Conservation (phyloP, 208 protist species). For the Crithidia brevicula region DNA sequence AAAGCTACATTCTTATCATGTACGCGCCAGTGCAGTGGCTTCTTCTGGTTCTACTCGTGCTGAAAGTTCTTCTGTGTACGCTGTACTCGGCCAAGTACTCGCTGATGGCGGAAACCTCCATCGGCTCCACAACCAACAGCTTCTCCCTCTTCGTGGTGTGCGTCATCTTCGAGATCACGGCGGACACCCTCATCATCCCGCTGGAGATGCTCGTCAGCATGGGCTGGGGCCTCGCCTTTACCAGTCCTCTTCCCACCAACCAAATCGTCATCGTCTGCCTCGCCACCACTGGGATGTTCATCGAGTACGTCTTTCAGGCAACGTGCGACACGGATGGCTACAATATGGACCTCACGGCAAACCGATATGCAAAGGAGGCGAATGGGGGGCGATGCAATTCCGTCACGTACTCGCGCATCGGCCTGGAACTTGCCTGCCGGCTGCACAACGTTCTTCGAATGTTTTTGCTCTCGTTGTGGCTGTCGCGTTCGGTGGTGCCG, state of each 20-base stretch:
- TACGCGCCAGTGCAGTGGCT: slow-evolving; percentile 67
- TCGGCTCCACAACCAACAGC: neutral
- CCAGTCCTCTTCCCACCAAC: slow-evolving; percentile 24
- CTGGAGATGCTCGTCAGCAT: slow-evolving; percentile 57
- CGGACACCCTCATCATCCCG: slow-evolving; percentile 38
- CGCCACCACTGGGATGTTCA: slow-evolving; percentile 37
- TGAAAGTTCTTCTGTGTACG: slow-evolving; percentile 43
- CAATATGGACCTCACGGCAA: slow-evolving; percentile 31
- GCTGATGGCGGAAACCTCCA: slow-evolving; percentile 10
- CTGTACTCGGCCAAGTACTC: slow-evolving; percentile 38
- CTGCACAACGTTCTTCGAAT: slow-evolving; percentile 46
- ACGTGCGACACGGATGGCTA: slow-evolving; percentile 26
- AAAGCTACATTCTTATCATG: slow-evolving; percentile 46
- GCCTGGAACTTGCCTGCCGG: slow-evolving; percentile 21
- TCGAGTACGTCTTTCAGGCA: slow-evolving; percentile 32
- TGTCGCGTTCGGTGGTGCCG: slow-evolving; percentile 28
- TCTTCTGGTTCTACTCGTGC: slow-evolving; percentile 33
- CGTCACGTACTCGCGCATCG: slow-evolving; percentile 28
- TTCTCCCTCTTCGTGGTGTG: slow-evolving; percentile 25
- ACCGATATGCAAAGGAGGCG: slow-evolving; percentile 16
- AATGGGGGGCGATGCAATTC: slow-evolving; percentile 16
- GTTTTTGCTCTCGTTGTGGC: slow-evolving; percentile 28
- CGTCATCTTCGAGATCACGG: slow-evolving; percentile 31
- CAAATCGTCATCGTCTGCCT: slow-evolving; percentile 41
- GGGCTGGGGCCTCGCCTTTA: slow-evolving; percentile 71